A percentile compares a stretch with the other conserved stretches of the same genome.
phyloP scores from a whole-genome alignment of 1,139 yeast genomes.

The Yamadazyma friedrichii region DNA sequence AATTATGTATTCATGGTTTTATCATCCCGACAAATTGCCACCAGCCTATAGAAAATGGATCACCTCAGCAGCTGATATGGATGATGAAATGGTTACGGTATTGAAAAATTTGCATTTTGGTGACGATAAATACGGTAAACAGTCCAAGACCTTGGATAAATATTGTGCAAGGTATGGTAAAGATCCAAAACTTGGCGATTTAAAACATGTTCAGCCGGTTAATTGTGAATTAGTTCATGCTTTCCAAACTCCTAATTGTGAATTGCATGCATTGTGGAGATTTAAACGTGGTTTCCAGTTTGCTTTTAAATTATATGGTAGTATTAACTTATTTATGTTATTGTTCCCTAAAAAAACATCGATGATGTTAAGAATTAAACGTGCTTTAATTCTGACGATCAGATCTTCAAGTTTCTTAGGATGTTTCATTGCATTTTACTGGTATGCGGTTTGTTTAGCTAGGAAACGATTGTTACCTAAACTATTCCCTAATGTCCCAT shows the following conservation, averaged over 20 bases:
- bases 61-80: slow-evolving; percentile 44
- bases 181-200: slow-evolving; percentile 24
- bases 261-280: slow-evolving; percentile 39
- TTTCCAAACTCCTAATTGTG: slow-evolving; percentile 32
- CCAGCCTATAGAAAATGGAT: slow-evolving; percentile 41
- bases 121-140: slow-evolving; percentile 26
- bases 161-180: slow-evolving; percentile 28
- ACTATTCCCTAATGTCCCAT: slow-evolving; percentile 29
- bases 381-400: slow-evolving; percentile 24
- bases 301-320: slow-evolving; percentile 34
- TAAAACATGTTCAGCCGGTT: slow-evolving; percentile 23
- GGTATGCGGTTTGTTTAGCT: slow-evolving; percentile 40
- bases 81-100: slow-evolving; percentile 25
- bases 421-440: slow-evolving; percentile 30
- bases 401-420: slow-evolving; percentile 37
- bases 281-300: slow-evolving; percentile 34
- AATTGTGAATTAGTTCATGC: slow-evolving; percentile 35
- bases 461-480: slow-evolving; percentile 30
- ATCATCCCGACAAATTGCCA: slow-evolving; percentile 28
- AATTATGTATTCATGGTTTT: slow-evolving; percentile 40
- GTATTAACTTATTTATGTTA: slow-evolving; percentile 31
- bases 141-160: slow-evolving; percentile 20
- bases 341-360: slow-evolving; percentile 24
- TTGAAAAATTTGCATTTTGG: slow-evolving; percentile 25
- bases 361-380: slow-evolving; percentile 19